phyloP scores from a whole-genome alignment of 164 flowering plant genomes.

The Warburgia ugandensis region DNA sequence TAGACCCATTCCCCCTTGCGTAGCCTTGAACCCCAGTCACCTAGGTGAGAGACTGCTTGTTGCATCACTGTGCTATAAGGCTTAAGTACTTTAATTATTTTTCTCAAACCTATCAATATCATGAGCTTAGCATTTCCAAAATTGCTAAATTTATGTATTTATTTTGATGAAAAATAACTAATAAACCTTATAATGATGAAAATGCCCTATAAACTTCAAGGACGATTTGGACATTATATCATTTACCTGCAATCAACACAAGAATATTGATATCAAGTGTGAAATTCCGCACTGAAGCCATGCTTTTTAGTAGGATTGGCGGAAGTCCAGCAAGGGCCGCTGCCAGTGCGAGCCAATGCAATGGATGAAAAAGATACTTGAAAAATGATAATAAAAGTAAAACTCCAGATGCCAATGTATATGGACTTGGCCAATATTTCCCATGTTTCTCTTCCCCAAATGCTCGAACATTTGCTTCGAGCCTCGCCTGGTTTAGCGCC shows the following conservation, averaged over 20 bases:
- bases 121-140: too few relatives aligned
- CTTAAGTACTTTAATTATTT: too few relatives aligned
- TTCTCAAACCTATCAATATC: too few relatives aligned
- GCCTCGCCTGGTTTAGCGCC: conserved; percentile 68
- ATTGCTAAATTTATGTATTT: too few relatives aligned
- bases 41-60: too few relatives aligned
- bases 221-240: too few relatives aligned
- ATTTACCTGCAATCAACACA: conserved; percentile 64
- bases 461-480: conserved; percentile 68
- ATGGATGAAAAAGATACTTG: conserved; percentile 43
- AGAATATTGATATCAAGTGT: conserved; percentile 72
- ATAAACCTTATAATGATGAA: too few relatives aligned
- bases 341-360: conserved; percentile 61
- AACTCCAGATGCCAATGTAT: conserved; percentile 47
- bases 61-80: too few relatives aligned
- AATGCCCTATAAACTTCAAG: too few relatives aligned
- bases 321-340: conserved; percentile 58
- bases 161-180: too few relatives aligned
- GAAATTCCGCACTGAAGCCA: conserved; percentile 31
- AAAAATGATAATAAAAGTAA: conserved; percentile 46
- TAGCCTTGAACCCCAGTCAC: too few relatives aligned
- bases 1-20: too few relatives aligned
- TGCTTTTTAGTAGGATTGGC: conserved; percentile 44
- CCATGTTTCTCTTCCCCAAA: conserved; percentile 29
- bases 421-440: conserved; percentile 80